These are phyloP conservation scores for Aulographum hederae DNA, from an alignment of 2,329 filamentous ascomycete genomes.

Conservation along the genomic window DNA sequence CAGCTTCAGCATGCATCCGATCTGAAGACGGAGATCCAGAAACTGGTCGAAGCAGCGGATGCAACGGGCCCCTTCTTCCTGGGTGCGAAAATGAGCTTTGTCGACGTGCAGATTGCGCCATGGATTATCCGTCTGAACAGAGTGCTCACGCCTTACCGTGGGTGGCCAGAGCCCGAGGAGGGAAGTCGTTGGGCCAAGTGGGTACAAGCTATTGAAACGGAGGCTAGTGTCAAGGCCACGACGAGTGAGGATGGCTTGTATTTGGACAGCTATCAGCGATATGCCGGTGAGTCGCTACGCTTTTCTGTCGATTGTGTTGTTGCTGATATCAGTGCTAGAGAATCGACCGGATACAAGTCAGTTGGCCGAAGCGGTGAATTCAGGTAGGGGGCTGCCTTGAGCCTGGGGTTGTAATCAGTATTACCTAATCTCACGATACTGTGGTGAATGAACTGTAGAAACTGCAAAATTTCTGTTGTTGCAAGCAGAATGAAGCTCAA, in stretches of 20 bases:
- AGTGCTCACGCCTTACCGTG: conserved; percentile 44
- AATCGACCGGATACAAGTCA: conserved; percentile 41
- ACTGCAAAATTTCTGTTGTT: too few species aligned
- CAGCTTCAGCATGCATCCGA: conserved; percentile 41
- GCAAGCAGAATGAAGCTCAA: too few species aligned
- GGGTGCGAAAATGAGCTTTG: conserved; percentile 38
- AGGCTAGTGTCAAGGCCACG: conserved; percentile 45
- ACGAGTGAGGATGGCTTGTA: conserved; percentile 49
- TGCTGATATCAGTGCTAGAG: conserved; percentile 18
- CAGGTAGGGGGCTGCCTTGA: conserved; percentile 34
- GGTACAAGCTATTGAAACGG: conserved; percentile 49
- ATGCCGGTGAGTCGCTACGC: conserved; percentile 25
- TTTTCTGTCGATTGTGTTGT: not conserved
- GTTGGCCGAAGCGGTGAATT: conserved; percentile 41
- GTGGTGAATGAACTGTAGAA: too few species aligned
- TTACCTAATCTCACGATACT: too few species aligned
- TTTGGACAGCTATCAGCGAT: conserved; percentile 46
- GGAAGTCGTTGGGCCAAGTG: conserved; percentile 49
- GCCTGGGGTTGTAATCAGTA: too few species aligned
- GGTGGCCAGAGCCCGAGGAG: conserved; percentile 45
- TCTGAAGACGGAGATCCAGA: conserved; percentile 47
- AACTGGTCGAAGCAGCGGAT: conserved; percentile 38
- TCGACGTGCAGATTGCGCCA: conserved; percentile 59
- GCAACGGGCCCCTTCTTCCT: conserved; percentile 51
- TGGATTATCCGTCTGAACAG: conserved; percentile 53